Evolutionary conservation across 2,329 filamentous ascomycete species (phyloP).

Genomic region (Aspergillus sp.): DNA sequence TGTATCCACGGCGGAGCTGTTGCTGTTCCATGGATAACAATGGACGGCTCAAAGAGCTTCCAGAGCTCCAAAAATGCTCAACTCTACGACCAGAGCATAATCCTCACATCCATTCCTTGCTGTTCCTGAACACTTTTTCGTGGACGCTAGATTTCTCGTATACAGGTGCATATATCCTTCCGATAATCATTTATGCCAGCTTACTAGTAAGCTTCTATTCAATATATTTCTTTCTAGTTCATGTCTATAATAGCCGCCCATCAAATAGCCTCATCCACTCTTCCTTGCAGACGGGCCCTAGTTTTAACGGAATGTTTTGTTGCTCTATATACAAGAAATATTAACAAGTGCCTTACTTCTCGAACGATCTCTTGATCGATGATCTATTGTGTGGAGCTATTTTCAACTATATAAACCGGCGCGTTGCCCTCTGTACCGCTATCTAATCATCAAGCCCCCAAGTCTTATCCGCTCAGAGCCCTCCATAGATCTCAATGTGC

Average conservation of each 20-base stretch:
- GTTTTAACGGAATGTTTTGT: neutral
- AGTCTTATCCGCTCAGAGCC: neutral
- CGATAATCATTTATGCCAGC: too few species aligned
- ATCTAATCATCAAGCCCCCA: neutral
- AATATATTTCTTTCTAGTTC: neutral
- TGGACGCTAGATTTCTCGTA: neutral
- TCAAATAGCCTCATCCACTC: neutral
- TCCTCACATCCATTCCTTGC: neutral
- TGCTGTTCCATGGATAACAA: neutral
- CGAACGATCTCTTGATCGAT: neutral
- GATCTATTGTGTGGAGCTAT: neutral
- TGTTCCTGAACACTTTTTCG: neutral
- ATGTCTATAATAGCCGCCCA: neutral
- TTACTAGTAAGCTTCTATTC: neutral
- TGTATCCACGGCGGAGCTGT: neutral
- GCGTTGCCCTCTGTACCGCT: neutral
- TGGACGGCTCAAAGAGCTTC: neutral
- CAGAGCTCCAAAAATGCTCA: neutral
- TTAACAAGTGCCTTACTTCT: neutral
- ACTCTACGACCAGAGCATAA: neutral
- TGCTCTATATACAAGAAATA: neutral
- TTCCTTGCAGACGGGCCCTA: neutral
- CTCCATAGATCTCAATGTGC: neutral
- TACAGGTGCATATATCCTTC: neutral
- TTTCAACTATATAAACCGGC: neutral